Evolutionary conservation across 2,329 filamentous ascomycete species (phyloP).

Genomic region (Paecilomyces fulvus): DNA sequence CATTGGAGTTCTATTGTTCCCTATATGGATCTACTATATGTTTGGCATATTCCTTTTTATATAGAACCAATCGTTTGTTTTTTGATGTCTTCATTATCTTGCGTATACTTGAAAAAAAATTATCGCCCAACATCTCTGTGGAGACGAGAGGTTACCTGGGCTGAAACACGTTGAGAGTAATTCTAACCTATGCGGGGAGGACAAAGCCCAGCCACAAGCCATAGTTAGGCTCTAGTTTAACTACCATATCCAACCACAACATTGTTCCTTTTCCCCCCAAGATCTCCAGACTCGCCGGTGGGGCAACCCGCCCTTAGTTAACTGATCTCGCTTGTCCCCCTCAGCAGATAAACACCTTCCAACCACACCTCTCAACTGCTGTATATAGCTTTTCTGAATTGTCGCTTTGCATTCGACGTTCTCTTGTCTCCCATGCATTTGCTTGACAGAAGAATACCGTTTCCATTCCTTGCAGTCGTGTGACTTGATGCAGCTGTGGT

Average conservation of each 20-base stretch:
- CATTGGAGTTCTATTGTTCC: no score
- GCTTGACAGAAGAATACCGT: not conserved
- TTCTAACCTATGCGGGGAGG: not conserved
- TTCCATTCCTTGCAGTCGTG: not conserved
- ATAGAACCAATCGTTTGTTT: no score
- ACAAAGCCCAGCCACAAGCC: not conserved
- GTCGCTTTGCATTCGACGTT: not conserved
- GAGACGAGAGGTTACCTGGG: not conserved
- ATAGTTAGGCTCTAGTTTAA: no score
- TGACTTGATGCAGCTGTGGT: constrained; percentile 11
- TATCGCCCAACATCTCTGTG: not conserved
- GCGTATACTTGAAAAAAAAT: not conserved
- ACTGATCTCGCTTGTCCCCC: not conserved
- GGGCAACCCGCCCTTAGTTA: not conserved
- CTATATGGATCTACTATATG: no score
- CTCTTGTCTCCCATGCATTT: not conserved
- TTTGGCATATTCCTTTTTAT: no score
- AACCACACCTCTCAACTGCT: not conserved
- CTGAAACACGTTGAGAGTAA: not conserved
- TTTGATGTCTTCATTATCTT: no score
- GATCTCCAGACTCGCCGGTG: not conserved
- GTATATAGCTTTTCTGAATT: not conserved
- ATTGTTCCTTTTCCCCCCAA: not conserved
- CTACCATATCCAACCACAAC: not conserved
- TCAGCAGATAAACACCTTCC: not conserved